Conservation (phyloP, 129 eudicot genomes). For the Rutidosis leptorrhynchoides region DNA sequence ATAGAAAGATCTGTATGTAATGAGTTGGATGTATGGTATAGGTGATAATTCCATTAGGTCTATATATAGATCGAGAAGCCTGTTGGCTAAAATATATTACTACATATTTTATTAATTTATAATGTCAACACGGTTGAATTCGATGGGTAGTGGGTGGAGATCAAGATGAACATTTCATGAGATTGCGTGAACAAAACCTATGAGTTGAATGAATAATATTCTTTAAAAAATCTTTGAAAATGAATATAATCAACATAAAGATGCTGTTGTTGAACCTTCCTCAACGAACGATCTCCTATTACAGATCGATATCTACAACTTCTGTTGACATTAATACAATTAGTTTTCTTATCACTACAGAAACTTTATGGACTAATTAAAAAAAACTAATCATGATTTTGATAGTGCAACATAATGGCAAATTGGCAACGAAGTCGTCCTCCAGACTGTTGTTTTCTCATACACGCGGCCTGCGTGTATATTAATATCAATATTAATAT, state of each 20-base stretch:
- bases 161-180: neutral
- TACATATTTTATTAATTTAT: too few relatives aligned
- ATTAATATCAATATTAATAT: too few relatives aligned
- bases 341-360: neutral
- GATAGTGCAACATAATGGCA: neutral
- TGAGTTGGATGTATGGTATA: neutral
- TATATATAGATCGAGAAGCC: neutral
- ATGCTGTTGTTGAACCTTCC: slow-evolving; percentile 7
- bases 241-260: neutral
- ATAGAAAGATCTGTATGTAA: neutral
- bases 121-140: neutral
- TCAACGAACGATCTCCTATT: neutral
- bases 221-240: too few relatives aligned
- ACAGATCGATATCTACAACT: too few relatives aligned
- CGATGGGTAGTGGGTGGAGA: neutral
- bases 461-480: neutral
- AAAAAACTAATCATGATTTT: neutral
- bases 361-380: neutral
- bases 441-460: slow-evolving; percentile 6
- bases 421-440: slow-evolving; percentile 5
- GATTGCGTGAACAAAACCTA: slow-evolving; percentile 7
- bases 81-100: neutral
- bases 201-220: neutral
- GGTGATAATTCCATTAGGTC: neutral
- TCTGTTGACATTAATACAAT: neutral